A percentile compares a stretch with the other conserved stretches of the same genome.
These are phyloP conservation scores for Boletus bicolor DNA, from an alignment of 768 basidiomycete species.

Conservation along the genomic window DNA sequence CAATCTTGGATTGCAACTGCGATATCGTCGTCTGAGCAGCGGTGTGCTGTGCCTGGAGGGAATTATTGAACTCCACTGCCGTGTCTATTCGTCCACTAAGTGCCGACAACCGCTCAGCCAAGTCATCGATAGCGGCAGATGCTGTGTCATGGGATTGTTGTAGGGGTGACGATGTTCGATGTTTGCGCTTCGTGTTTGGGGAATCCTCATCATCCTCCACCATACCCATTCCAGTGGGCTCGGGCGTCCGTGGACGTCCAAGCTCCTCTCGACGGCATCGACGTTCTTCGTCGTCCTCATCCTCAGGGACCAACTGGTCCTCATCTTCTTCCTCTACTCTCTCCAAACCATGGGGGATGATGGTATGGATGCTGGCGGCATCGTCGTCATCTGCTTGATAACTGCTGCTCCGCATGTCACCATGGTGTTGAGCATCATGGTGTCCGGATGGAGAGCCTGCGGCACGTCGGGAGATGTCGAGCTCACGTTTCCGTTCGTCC, in stretches of 20 bases:
- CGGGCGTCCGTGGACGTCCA: conserved; percentile 76
- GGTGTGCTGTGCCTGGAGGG: conserved; percentile 74
- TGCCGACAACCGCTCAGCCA: conserved; percentile 57
- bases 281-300: conserved; percentile 49
- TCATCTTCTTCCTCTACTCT: conserved; percentile 76
- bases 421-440: conserved; percentile 18
- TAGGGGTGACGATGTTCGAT: conserved; percentile 16
- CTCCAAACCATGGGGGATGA: conserved; percentile 66
- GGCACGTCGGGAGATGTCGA: conserved; percentile 28
- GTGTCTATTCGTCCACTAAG: conserved; percentile 72
- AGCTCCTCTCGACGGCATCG: conserved; percentile 47
- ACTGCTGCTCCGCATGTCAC: conserved; percentile 12
- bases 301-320: conserved; percentile 41
- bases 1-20: conserved; percentile 65
- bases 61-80: conserved; percentile 67
- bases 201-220: conserved; percentile 43
- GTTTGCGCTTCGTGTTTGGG: conserved; percentile 19
- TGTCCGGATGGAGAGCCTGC: conserved; percentile 26
- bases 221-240: conserved; percentile 63
- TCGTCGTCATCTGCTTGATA: conserved; percentile 64
- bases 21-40: conserved; percentile 74
- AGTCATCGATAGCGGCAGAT: conserved; percentile 46
- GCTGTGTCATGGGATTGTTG: conserved; percentile 23
- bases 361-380: conserved; percentile 65
- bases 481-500: conserved; percentile 59